These are phyloP conservation scores for Hemisphaericaspora nanyangensis DNA, from an alignment of 805 yeast species.

Conservation along the genomic window DNA sequence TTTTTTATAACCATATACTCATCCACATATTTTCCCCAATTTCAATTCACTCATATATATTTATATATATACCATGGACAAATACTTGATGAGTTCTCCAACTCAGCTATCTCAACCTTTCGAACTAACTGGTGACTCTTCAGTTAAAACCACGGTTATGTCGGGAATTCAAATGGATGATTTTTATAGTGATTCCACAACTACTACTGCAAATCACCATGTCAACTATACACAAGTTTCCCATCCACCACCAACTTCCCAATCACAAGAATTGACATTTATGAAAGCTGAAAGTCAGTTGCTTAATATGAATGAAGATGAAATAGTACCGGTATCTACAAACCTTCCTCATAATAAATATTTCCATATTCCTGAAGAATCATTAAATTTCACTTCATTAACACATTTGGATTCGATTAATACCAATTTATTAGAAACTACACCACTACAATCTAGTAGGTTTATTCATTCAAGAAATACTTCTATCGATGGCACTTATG, in stretches of 20 bases:
- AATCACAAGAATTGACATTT: background rate
- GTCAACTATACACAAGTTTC: background rate
- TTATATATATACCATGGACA: conserved; percentile 33
- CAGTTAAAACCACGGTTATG: too few relatives aligned
- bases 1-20: too few relatives aligned
- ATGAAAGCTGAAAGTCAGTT: background rate
- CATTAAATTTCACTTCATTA: background rate
- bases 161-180: too few relatives aligned
- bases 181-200: too few relatives aligned
- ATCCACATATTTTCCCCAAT: too few relatives aligned
- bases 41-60: too few relatives aligned
- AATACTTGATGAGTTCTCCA: conserved; percentile 38
- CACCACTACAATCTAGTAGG: background rate
- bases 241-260: conserved; percentile 1
- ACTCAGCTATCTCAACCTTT: conserved; percentile 33
- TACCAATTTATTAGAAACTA: conserved; percentile 1
- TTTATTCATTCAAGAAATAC: conserved; percentile 21
- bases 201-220: background rate
- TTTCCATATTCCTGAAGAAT: background rate
- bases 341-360: conserved; percentile 8
- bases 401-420: conserved; percentile 3
- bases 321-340: conserved; percentile 10
- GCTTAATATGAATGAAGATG: conserved; percentile 1
- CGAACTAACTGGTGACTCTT: conserved; percentile 9
- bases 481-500: conserved; percentile 19